Percentiles rank a stretch among this genome's conserved stretches.
phyloP scores from a whole-genome alignment of 2,329 filamentous ascomycete species.

The Huntiella moniliformis region DNA sequence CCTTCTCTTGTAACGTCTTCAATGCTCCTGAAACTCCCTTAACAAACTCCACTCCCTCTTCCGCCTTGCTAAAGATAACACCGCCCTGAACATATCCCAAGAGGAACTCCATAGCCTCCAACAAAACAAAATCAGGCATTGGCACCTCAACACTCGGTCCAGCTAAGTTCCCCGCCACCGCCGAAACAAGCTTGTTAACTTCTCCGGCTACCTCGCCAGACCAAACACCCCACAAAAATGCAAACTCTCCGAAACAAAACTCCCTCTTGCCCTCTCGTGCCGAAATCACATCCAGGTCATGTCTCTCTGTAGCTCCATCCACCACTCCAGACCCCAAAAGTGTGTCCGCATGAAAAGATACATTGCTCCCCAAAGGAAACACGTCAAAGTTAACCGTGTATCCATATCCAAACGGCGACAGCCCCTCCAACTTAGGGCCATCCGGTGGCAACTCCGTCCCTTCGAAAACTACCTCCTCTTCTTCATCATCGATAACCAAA shows the following conservation, averaged over 20 bases:
- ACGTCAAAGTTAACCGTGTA: constrained; percentile 46
- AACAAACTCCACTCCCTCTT: constrained; percentile 20
- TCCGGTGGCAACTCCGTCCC: neutral
- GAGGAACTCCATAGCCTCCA: constrained; percentile 25
- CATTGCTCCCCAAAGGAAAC: constrained; percentile 35
- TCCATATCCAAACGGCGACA: constrained; percentile 40
- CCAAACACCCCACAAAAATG: constrained; percentile 37
- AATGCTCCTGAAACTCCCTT: constrained; percentile 15
- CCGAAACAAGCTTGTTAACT: constrained; percentile 41
- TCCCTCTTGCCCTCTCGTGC: constrained; percentile 19
- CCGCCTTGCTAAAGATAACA: constrained; percentile 19
- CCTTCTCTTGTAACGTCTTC: too few relatives aligned
- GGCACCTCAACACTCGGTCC: constrained; percentile 3
- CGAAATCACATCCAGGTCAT: constrained; percentile 17
- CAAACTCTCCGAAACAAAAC: constrained; percentile 29
- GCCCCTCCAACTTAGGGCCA: constrained; percentile 25
- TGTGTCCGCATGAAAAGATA: constrained; percentile 42
- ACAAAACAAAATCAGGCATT: constrained; percentile 14
- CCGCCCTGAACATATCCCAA: constrained; percentile 28
- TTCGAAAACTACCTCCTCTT: neutral
- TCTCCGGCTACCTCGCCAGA: constrained; percentile 40
- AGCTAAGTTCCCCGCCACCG: constrained; percentile 30
- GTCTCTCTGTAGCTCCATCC: constrained; percentile 20
- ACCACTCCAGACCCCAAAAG: constrained; percentile 37
- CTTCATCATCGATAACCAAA: constrained; percentile 6